phyloP scores from a whole-genome alignment of 1,139 yeast genomes.

The Debaryomyces robertsiae region DNA sequence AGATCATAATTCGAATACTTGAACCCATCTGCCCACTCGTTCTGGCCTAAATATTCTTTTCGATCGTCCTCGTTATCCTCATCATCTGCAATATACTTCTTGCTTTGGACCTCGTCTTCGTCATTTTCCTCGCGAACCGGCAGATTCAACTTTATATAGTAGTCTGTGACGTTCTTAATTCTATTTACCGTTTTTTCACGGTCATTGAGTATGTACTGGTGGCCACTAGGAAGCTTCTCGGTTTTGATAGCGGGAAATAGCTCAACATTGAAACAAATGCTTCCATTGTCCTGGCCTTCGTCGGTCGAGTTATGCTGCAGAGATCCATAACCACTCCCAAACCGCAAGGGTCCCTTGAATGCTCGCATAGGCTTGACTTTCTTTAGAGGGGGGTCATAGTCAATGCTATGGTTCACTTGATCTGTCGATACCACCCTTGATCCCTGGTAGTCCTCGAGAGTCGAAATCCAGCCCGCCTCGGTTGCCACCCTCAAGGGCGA shows the following conservation, averaged over 20 bases:
- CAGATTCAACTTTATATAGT: conserved; percentile 22
- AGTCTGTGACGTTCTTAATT: conserved; percentile 25
- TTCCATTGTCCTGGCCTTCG: conserved; percentile 11
- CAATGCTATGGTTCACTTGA: conserved; percentile 18
- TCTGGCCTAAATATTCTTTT: conserved; percentile 23
- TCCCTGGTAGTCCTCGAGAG: conserved; percentile 1
- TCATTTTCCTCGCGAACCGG: conserved; percentile 12
- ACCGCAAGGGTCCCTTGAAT: conserved; percentile 40
- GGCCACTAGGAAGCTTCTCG: conserved; percentile 39
- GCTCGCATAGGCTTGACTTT: conserved; percentile 38
- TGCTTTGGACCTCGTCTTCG: conserved; percentile 20
- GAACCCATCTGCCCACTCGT: conserved; percentile 53
- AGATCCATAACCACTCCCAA: conserved; percentile 33
- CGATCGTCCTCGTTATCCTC: conserved; percentile 24
- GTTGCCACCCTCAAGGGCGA: conserved; percentile 12
- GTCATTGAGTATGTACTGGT: conserved; percentile 30
- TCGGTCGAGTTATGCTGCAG: conserved; percentile 18
- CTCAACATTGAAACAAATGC: conserved; percentile 52
- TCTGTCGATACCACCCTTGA: conserved; percentile 20
- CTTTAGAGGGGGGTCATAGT: conserved; percentile 30
- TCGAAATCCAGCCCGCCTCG: conserved; percentile 18
- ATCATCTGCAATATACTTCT: conserved; percentile 19
- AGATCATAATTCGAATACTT: conserved; percentile 62
- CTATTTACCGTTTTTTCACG: conserved; percentile 12
- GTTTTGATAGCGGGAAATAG: conserved; percentile 65